Base-by-base conservation (phyloP, 2,329 filamentous ascomycete genomes). In the Esteya vermicola region DNA sequence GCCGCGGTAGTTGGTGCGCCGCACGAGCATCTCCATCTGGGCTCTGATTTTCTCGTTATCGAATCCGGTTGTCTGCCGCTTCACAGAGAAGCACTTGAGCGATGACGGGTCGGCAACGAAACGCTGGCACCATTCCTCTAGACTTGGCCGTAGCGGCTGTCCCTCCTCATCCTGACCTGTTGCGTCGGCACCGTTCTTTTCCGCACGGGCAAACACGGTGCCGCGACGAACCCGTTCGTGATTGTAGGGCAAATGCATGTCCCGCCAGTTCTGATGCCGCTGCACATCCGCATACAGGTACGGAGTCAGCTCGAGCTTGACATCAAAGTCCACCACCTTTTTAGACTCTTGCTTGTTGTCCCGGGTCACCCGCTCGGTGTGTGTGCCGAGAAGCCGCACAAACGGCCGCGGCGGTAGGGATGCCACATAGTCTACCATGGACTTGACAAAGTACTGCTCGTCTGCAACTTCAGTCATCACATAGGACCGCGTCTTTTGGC, bases 1-100 rank as follows among this genome's bases (percentile, higher is more conserved):
- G 7, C 81, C 81, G 21, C 70, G 69, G 59, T 86, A 88, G 52
- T 78, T 75, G 4, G 79, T 83, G 16, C 64, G 61, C 25, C 70
- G 64, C 16, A 85, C 68, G 3, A 82, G 56, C n/a, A 54, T 58
- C 42, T 67, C 62, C 18, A 85, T 56, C 7, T 69, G 62, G 14
- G 58, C 51, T 33, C 63, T 60, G 18, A 85, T 56, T 33, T 58
- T 55, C 1, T 63, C 61, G 41, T 68, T 63, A 51, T 85, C 72
- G 53, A 82, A 71, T 19, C 80, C 79, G 0, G 63, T 55, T 36
- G 85, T 61, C 25, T 57, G 57, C 9, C 72, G 63, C 46, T 60
- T 58, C 18, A 79, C 56, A 2, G 57, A 51, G 46, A 80, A 74
- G 33, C 57, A 63, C 51, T 78, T 79, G 26, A 84, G 61, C 9